Evolutionary conservation across 176 grass and related monocot genomes (phyloP).

Genomic region (Hordeum vulgare): DNA sequence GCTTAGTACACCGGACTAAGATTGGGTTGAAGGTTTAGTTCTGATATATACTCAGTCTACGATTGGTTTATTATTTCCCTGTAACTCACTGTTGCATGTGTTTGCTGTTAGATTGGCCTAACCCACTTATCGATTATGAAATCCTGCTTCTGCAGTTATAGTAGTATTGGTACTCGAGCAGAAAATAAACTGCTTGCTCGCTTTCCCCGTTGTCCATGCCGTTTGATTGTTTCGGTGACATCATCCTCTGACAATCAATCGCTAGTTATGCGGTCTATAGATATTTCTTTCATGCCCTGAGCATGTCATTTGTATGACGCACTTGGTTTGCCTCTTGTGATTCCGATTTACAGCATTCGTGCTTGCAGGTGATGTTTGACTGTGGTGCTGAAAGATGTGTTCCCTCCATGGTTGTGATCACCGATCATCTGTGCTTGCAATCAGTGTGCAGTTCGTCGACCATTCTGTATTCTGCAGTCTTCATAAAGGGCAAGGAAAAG

Average conservation of each 20-base stretch:
- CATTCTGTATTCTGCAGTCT: not conserved
- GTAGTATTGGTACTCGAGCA: too few relatives aligned
- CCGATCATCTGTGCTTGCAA: not conserved
- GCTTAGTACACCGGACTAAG: not conserved
- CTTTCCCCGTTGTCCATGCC: not conserved
- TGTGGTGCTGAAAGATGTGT: not conserved
- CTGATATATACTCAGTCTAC: too few relatives aligned
- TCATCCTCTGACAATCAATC: not conserved
- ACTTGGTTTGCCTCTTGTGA: not conserved
- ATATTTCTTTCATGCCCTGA: too few relatives aligned
- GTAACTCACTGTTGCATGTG: not conserved
- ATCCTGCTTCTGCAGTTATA: not conserved
- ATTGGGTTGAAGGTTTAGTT: not conserved
- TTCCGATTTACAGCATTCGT: not conserved
- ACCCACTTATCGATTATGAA: not conserved
- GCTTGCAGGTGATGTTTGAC: not conserved
- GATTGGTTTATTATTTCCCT: not conserved
- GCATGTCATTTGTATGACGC: not conserved
- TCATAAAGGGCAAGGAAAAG: not conserved
- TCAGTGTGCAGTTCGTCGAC: not conserved
- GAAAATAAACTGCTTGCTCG: too few relatives aligned
- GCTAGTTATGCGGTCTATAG: not conserved
- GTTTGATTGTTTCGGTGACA: not conserved
- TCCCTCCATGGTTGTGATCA: not conserved
- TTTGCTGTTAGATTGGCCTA: not conserved